Conservation (phyloP, 2,329 filamentous ascomycete genomes). For the Fusarium compactum region DNA sequence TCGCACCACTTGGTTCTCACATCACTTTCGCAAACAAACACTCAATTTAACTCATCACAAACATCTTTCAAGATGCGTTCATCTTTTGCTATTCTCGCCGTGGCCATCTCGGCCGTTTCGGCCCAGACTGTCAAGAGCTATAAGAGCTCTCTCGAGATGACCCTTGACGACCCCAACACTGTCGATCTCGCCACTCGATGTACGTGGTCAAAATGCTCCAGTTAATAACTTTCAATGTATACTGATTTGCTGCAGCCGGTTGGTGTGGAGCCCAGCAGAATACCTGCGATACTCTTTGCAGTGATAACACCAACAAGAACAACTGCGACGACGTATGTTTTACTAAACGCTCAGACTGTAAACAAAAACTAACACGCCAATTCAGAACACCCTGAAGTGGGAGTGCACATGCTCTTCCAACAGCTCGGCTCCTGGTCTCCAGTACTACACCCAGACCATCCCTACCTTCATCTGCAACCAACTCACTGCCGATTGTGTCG, state of each 20-base stretch:
- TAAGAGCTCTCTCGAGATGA: conserved; percentile 57
- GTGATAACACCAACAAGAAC: conserved; percentile 54
- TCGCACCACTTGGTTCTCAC: conserved; percentile 17
- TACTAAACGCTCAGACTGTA: not conserved
- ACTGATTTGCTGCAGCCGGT: conserved; percentile 52
- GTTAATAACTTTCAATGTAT: not conserved
- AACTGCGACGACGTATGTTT: conserved; percentile 60
- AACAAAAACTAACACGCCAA: conserved; percentile 9
- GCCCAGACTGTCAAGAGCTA: conserved; percentile 58
- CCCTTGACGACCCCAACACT: conserved; percentile 55
- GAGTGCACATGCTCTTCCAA: conserved; percentile 63
- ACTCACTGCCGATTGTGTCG: conserved; percentile 63
- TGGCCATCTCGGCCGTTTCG: conserved; percentile 59
- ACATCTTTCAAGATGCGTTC: conserved; percentile 56
- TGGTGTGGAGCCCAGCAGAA: conserved; percentile 67
- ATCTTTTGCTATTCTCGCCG: conserved; percentile 56
- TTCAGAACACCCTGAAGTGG: conserved; percentile 59
- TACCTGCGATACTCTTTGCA: conserved; percentile 64
- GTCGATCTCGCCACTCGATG: conserved; percentile 54
- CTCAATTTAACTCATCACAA: conserved; percentile 1
- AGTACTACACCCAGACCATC: conserved; percentile 66
- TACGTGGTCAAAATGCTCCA: conserved; percentile 49
- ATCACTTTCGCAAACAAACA: conserved; percentile 24
- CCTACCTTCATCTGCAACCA: conserved; percentile 64
- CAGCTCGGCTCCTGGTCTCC: conserved; percentile 62